Conservation (phyloP, 2,329 filamentous ascomycete genomes). For the Hypoxylon sp. region DNA sequence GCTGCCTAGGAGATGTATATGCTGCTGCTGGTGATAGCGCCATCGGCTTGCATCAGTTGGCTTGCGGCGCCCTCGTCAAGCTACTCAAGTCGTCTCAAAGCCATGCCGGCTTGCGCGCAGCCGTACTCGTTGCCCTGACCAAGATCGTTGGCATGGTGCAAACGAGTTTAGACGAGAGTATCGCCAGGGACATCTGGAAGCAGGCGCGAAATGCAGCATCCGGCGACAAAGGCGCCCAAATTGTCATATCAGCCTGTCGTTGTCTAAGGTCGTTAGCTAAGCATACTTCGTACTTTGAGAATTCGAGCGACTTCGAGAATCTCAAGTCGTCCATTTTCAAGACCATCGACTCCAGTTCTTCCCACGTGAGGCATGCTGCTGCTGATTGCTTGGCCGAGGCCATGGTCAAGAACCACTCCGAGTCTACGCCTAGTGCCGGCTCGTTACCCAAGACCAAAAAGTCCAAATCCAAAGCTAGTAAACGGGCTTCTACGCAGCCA, state of each 20-base stretch:
- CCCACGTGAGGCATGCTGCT: slow-evolving; percentile 85
- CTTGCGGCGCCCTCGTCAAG: slow-evolving; percentile 80
- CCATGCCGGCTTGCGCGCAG: slow-evolving; percentile 85
- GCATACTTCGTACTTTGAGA: slow-evolving; percentile 86
- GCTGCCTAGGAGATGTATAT: slow-evolving; percentile 90
- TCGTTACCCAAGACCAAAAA: slow-evolving; percentile 74
- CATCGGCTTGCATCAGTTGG: slow-evolving; percentile 83
- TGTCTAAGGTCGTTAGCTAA: slow-evolving; percentile 82
- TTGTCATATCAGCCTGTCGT: slow-evolving; percentile 82
- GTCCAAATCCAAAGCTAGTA: slow-evolving; percentile 71
- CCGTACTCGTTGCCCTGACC: slow-evolving; percentile 80
- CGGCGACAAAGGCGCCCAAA: slow-evolving; percentile 85
- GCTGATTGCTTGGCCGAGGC: slow-evolving; percentile 87
- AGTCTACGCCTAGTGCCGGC: slow-evolving; percentile 62
- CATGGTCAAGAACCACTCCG: slow-evolving; percentile 85
- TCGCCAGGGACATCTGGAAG: slow-evolving; percentile 95
- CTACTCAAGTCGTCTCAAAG: slow-evolving; percentile 83
- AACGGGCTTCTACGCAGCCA: slow-evolving; percentile 72
- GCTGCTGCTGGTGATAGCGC: slow-evolving; percentile 94
- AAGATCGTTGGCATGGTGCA: slow-evolving; percentile 84
- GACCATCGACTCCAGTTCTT: slow-evolving; percentile 82
- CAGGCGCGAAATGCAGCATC: slow-evolving; percentile 82
- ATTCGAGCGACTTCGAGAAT: slow-evolving; percentile 90
- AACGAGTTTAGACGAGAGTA: slow-evolving; percentile 82
- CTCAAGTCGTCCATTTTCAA: slow-evolving; percentile 88